Evolutionary conservation across 208 protist genomes (phyloP), one percentile per base, ranked within the genome.

Genomic region (Trypanosoma rangeli): DNA sequence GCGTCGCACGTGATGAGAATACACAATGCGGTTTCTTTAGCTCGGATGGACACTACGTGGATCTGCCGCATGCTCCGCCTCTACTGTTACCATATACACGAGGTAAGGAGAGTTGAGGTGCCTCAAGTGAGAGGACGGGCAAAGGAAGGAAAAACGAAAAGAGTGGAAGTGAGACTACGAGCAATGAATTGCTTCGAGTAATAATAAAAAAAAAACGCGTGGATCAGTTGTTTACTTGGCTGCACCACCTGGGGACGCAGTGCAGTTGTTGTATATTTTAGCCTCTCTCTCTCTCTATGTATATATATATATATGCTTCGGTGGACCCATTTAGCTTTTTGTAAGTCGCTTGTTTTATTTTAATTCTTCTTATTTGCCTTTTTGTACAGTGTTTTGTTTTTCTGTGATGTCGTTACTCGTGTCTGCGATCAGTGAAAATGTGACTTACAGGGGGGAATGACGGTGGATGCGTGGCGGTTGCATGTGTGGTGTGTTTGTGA

Each of bases 31-130:
- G 83, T 0, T 64, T 88, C n/a, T 88, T 61, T 69, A 72, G 62
- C 20, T 56, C 64, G 5, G 79, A 88, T 57, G 83, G 83, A 5
- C 74, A 88, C 68, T 88, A 80, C 55, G 71, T 88, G 8, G 83
- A 88, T 55, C 61, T 88, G 28, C 15, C 56, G 31, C 22, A 46
- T 20, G 15, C 60, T 0, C 28, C 13, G 22, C 56, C 48, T 2
- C 46, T 44, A 13, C 12, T 44, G 24, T 20, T 15, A 3, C 35
- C 35, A 13, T 37, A 33, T 1, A 5, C 28, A 29, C 55, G 35
- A 60, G 37, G 5, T 7, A 60, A 22, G 29, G 31, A 44, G 10
- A 60, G n/a, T 12, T 64, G 37, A 64, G 1, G 42, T 16, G 8
- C 1, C 13, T 61, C 0, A 12, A 22, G 31, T 31, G 26, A 28